These are phyloP conservation scores for Trametes hirsuta DNA, from an alignment of 1,284 basidiomycete genomes.

Conservation along the genomic window DNA sequence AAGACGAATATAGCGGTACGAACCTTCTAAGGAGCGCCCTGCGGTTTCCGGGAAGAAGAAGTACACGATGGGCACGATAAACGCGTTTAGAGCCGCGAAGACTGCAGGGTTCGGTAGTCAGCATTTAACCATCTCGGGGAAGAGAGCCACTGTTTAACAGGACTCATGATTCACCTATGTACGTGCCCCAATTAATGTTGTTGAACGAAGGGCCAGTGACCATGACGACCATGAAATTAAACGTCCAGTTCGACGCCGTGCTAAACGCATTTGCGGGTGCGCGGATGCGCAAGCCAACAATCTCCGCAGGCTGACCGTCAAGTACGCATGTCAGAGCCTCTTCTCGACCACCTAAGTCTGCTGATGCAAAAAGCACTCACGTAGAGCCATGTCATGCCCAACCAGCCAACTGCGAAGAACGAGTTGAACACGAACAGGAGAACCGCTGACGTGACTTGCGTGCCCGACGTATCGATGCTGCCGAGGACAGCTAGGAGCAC, in stretches of 20 bases:
- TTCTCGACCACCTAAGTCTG: no score
- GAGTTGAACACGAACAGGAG: conserved; percentile 73
- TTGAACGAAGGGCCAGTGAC: conserved; percentile 67
- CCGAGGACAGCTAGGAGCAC: conserved; percentile 62
- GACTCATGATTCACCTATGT: conserved; percentile 48
- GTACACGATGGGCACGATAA: conserved; percentile 64
- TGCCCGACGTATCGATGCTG: conserved; percentile 46
- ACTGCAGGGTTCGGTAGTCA: conserved; percentile 40
- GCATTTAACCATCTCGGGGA: neutral
- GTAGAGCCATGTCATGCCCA: conserved; percentile 75
- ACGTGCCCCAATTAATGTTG: conserved; percentile 64
- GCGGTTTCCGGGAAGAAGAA: conserved; percentile 73
- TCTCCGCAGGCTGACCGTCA: conserved; percentile 58
- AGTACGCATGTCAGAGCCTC: neutral
- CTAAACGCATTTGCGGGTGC: conserved; percentile 71
- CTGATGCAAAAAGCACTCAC: conserved; percentile 37
- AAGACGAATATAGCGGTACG: conserved; percentile 1
- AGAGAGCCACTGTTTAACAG: no score
- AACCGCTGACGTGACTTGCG: conserved; percentile 57
- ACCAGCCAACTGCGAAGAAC: conserved; percentile 74
- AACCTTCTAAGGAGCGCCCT: conserved; percentile 63
- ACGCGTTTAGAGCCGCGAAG: conserved; percentile 62
- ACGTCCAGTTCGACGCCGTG: conserved; percentile 72
- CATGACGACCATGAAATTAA: conserved; percentile 71
- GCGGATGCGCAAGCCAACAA: conserved; percentile 62